Evolutionary conservation across 345 rosid species (phyloP), one percentile per base, ranked within the genome.

Genomic region (Arabidopsis suecica): DNA sequence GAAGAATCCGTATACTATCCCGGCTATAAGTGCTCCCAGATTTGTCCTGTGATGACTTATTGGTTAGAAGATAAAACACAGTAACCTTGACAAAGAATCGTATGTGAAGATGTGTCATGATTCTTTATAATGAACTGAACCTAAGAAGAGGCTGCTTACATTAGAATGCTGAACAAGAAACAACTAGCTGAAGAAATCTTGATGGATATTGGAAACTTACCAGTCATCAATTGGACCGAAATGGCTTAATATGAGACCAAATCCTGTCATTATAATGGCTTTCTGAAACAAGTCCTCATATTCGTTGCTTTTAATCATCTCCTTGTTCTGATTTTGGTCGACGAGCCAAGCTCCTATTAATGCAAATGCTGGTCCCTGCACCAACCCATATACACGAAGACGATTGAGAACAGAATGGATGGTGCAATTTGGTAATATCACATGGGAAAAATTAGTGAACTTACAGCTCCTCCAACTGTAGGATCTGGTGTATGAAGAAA

Each of bases 311-410:
- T 79, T 61, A 22, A 74, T 73, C 53, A 81, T 79, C 66, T 75
- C 90, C 70, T 83, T 89, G 85, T 86, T 87, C 71, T 88, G 97
- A 58, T 28, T 32, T 63, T 91, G 94, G 72, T 86, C 87, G 1
- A 87, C 83, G 3, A 91, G 89, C 96, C 98, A 91, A 36, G 98
- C 96, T 75, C 98, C 97, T 51, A 93, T 89, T 71, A 93, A 59
- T 4, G 90, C 88, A 77, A 91, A 93, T 58, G 86, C 79, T 38
- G 98, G 96, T 61, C 92, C 97, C 98, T 90, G 83, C 63, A 83
- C 62, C 13, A 20, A 72, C 1, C 56, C 55, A 20, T 42, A 48
- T 64, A 48, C 2, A 5, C 33, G 0, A 65, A 18, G 9, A 7
- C 0, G 36, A 28, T 60, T 48, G 56, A 56, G 18, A 6, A 79